Conservation (phyloP, 345 rosid genomes). For the Lagerstroemia speciosa region DNA sequence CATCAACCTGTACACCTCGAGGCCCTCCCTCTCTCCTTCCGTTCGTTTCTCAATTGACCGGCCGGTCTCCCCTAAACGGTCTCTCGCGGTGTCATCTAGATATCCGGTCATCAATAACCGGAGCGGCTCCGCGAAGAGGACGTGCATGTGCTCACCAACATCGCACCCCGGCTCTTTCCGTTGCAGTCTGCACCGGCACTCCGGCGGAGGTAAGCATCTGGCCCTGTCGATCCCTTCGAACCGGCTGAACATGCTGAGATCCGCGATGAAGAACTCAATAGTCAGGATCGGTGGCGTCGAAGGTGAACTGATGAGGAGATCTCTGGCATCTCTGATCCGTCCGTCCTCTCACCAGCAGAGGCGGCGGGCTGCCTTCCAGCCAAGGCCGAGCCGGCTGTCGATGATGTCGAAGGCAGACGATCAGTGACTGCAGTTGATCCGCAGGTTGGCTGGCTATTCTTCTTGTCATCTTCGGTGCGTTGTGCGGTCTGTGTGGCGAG, state of each 20-base stretch:
- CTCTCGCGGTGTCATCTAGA: slow-evolving; percentile 28
- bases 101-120: slow-evolving; percentile 18
- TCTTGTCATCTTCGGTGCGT: not conserved
- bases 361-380: slow-evolving; percentile 52
- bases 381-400: slow-evolving; percentile 70
- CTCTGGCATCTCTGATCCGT: slow-evolving; percentile 73
- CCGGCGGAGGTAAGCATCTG: slow-evolving; percentile 14
- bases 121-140: slow-evolving; percentile 29
- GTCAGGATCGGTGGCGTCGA: slow-evolving; percentile 90
- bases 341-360: slow-evolving; percentile 80
- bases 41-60: slow-evolving; percentile 55
- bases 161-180: slow-evolving; percentile 80
- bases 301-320: slow-evolving; percentile 83
- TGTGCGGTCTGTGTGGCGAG: not conserved
- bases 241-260: slow-evolving; percentile 64
- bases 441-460: not conserved
- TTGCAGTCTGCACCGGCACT: slow-evolving; percentile 59
- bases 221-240: slow-evolving; percentile 30
- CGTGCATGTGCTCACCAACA: slow-evolving; percentile 89
- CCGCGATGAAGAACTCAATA: slow-evolving; percentile 81
- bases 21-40: slow-evolving; percentile 32
- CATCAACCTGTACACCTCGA: slow-evolving; percentile 38
- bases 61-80: slow-evolving; percentile 42
- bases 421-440: slow-evolving; percentile 9
- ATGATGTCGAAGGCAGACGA: slow-evolving; percentile 44